Conservation (phyloP, 202 grass and related monocot genomes). For the Alloteropsis angusta region DNA sequence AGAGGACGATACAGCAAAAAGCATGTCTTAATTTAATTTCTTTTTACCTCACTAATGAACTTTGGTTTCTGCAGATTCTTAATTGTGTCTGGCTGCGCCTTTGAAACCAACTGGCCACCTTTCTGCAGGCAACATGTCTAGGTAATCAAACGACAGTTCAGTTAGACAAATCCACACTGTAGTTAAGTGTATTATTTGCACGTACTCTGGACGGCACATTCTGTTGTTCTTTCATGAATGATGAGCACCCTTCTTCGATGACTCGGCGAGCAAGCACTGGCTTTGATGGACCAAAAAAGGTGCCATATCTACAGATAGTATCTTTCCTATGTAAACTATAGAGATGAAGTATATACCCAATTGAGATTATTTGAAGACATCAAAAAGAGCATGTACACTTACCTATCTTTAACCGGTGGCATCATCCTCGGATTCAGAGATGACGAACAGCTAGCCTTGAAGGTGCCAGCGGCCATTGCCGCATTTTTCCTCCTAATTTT, state of each 20-base stretch:
- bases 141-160: background rate
- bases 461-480: background rate
- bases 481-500: constrained; percentile 30
- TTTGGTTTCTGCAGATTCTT: constrained; percentile 36
- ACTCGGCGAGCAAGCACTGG: constrained; percentile 56
- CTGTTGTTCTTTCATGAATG: constrained; percentile 35
- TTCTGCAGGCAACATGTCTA: constrained; percentile 25
- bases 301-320: constrained; percentile 49
- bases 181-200: background rate
- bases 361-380: background rate
- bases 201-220: background rate
- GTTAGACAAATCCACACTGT: background rate
- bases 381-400: background rate
- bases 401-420: constrained; percentile 13
- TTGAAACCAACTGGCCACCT: constrained; percentile 21
- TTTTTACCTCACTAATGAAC: constrained; percentile 49
- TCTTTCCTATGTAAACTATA: background rate
- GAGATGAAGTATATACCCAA: background rate
- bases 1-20: background rate
- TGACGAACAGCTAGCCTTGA: background rate
- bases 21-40: background rate
- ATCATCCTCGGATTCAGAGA: background rate
- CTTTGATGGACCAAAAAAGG: constrained; percentile 75
- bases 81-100: background rate
- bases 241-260: constrained; percentile 62